phyloP scores from a whole-genome alignment of 2,329 filamentous ascomycete genomes.

The Aspergillus chevalieri region DNA sequence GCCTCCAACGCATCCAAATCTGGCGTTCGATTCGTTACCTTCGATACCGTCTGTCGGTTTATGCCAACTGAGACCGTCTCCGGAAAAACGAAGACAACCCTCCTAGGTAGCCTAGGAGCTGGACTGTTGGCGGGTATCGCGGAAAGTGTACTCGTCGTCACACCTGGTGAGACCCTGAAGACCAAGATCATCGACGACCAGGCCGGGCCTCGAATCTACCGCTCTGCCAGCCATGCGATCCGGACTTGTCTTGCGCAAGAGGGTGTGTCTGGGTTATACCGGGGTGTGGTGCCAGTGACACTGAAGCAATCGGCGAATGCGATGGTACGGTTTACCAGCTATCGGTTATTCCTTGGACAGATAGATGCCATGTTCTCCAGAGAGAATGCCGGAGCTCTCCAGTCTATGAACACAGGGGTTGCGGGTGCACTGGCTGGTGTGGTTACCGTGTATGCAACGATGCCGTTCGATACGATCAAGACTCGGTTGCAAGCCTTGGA shows the following conservation, averaged over 20 bases:
- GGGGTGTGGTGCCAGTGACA: conserved; percentile 54
- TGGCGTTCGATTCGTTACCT: conserved; percentile 12
- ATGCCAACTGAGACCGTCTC: conserved; percentile 4
- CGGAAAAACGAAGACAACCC: conserved; percentile 34
- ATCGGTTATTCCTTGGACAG: conserved; percentile 54
- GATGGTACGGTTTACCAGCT: conserved; percentile 53
- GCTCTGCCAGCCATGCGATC: conserved; percentile 46
- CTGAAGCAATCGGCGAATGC: conserved; percentile 47
- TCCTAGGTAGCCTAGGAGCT: conserved; percentile 50
- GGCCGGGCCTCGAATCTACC: conserved; percentile 40
- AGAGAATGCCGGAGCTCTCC: conserved; percentile 16
- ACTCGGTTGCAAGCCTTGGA: conserved; percentile 44
- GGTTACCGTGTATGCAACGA: conserved; percentile 38
- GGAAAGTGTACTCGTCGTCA: conserved; percentile 56
- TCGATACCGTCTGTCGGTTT: conserved; percentile 7
- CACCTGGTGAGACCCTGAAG: conserved; percentile 60
- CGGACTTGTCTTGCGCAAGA: conserved; percentile 44
- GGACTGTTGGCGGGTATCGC: conserved; percentile 58
- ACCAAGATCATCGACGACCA: conserved; percentile 58
- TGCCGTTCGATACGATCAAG: conserved; percentile 41
- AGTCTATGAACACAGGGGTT: conserved; percentile 51
- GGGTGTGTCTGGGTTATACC: conserved; percentile 50
- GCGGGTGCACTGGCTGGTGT: conserved; percentile 54
- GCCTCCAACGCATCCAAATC: conserved; percentile 14
- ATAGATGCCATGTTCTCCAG: conserved; percentile 33